Percentiles rank a stretch among this genome's conserved stretches.
Conservation (phyloP, 2,329 filamentous ascomycete genomes). For the Fusarium subglutinans region DNA sequence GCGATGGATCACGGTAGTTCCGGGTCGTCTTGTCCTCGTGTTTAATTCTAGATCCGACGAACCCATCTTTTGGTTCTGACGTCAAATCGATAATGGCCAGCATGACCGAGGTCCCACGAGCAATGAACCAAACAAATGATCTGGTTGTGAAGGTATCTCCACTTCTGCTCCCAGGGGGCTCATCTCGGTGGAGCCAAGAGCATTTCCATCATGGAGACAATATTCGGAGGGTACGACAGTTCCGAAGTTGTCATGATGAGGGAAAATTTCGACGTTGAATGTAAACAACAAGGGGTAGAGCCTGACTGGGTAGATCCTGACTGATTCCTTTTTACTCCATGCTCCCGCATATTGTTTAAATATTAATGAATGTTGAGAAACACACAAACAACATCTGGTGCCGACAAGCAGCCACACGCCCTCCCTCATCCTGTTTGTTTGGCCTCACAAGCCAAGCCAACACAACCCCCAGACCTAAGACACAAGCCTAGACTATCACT, state of each 20-base stretch:
- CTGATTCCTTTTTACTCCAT: background rate
- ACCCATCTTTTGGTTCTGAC: conserved; percentile 31
- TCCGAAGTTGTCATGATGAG: conserved; percentile 35
- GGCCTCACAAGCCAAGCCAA: conserved; percentile 3
- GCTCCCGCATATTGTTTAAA: background rate
- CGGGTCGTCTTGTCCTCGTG: conserved; percentile 15
- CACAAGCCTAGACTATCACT: background rate
- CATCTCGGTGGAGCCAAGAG: conserved; percentile 12
- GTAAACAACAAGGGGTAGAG: background rate
- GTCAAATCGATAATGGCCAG: conserved; percentile 33
- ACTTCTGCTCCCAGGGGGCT: conserved; percentile 14
- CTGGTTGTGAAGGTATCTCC: conserved; percentile 4
- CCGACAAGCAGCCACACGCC: conserved; percentile 20
- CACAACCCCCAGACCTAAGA: conserved; percentile 23
- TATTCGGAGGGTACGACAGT: conserved; percentile 6
- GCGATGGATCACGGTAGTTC: conserved; percentile 36
- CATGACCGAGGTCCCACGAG: conserved; percentile 39
- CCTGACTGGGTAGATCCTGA: background rate
- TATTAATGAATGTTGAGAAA: background rate
- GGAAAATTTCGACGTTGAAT: background rate
- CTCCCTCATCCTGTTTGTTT: conserved; percentile 1
- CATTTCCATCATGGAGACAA: conserved; percentile 10
- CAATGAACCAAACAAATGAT: conserved; percentile 19
- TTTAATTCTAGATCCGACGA: conserved; percentile 6
- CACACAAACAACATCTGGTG: conserved; percentile 6